phyloP scores from a whole-genome alignment of 768 basidiomycete genomes.

The Mycena olivaceomarginata region DNA sequence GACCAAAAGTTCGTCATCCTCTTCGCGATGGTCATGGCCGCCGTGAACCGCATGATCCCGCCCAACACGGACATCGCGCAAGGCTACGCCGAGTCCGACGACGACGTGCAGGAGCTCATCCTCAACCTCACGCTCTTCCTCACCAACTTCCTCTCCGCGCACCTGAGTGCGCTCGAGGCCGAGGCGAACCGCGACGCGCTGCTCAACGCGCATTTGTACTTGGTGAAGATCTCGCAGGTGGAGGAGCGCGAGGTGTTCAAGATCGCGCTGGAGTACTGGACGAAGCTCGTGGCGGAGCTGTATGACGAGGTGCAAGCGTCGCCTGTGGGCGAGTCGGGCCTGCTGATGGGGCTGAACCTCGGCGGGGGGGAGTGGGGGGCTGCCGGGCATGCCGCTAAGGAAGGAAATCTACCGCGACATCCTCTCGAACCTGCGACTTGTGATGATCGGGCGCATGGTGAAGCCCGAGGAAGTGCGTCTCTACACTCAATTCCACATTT shows the following conservation, averaged over 20 bases:
- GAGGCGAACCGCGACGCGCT: constrained; percentile 93
- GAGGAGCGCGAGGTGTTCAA: constrained; percentile 99
- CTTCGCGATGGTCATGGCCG: constrained; percentile 99
- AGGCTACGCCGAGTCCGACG: constrained; percentile 92
- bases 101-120: constrained; percentile 96
- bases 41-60: constrained; percentile 97
- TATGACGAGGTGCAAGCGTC: constrained; percentile 97
- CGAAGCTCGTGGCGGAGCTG: constrained; percentile 95
- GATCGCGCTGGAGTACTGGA: constrained; percentile 98
- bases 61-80: constrained; percentile 96
- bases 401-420: constrained; percentile 98
- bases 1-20: constrained; percentile 98
- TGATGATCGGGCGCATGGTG: constrained; percentile 99
- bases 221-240: constrained; percentile 98
- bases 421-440: constrained; percentile 92
- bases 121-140: constrained; percentile 99
- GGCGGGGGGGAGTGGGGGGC: constrained; percentile 78
- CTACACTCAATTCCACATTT: too few species aligned
- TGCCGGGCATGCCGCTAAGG: constrained; percentile 86
- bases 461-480: constrained; percentile 95
- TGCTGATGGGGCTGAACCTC: constrained; percentile 93
- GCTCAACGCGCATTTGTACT: constrained; percentile 97
- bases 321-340: constrained; percentile 89
- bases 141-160: constrained; percentile 95
- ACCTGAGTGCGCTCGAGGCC: constrained; percentile 95